phyloP scores from a whole-genome alignment of 202 grass and related monocot genomes.

The Alloteropsis angusta region DNA sequence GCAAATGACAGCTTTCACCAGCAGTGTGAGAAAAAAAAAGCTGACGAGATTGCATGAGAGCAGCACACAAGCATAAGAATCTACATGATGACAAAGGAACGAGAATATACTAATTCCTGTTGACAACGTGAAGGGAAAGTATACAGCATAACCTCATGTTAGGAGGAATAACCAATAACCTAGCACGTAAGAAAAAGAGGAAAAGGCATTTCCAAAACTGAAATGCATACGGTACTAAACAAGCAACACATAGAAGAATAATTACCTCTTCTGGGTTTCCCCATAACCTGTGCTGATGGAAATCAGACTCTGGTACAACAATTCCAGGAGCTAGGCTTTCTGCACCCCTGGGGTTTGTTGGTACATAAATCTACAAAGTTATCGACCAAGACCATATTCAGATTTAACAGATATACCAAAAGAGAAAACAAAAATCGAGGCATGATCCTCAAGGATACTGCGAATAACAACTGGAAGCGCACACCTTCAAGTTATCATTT shows the following conservation, averaged over 20 bases:
- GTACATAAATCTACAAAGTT: conserved; percentile 42
- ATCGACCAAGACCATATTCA: not conserved
- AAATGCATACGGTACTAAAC: not conserved
- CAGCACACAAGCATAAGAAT: not conserved
- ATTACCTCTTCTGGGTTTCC: conserved; percentile 73
- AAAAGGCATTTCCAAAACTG: not conserved
- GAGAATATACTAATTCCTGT: not conserved
- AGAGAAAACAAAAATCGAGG: not conserved
- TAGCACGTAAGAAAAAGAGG: not conserved
- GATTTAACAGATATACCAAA: not conserved
- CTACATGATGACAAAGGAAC: conserved; percentile 1
- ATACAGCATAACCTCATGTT: not conserved
- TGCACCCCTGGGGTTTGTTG: conserved; percentile 70
- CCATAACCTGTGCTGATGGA: conserved; percentile 51
- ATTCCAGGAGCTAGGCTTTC: conserved; percentile 79
- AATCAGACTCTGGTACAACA: conserved; percentile 61
- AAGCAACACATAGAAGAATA: not conserved
- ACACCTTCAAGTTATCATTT: conserved; percentile 44
- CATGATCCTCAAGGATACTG: not conserved
- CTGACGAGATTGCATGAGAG: not conserved
- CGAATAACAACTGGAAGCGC: not conserved
- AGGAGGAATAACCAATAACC: not conserved
- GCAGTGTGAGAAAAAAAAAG: not conserved
- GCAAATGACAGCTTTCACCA: not conserved
- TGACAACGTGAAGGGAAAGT: not conserved